Evolutionary conservation across 495 filamentous ascomycete species (phyloP), one percentile per base, ranked within the genome.

Genomic region (Penicillium ochrochloron): DNA sequence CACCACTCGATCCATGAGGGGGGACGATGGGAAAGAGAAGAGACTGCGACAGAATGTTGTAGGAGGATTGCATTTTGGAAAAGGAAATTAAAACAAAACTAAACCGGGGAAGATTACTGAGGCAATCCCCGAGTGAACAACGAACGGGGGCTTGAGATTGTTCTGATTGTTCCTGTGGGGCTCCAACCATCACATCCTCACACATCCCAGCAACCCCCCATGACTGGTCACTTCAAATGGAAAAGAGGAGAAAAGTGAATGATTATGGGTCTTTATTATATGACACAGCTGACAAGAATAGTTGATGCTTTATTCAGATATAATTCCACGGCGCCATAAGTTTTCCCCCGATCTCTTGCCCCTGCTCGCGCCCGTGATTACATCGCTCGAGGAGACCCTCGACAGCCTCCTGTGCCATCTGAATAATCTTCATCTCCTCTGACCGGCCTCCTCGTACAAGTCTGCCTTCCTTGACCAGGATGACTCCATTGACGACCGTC

Each of bases 401-500:
- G 2, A 62, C 50, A 54, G 64, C 50, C 9, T 21, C 3, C 27
- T 71, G 66, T 0, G 68, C 68, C 29, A 60, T 59, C 2, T 29
- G 31, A 29, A 71, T 50, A 37, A 71, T 68, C 6, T 67, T 61
- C 61, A 35, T 60, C 42, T 73, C 69, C 59, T 60, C 63, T 0
- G 41, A 21, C 17, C 53, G 25, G 5, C 68, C 70, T 37, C 69
- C 70, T 34, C 31, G 25, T 8, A 52, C 60, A 29, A 80, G 41
- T 12, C 63, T 63, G 8, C 77, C 76, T 33, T 64, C 57, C 51
- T 67, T 58, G 5, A 80, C 76, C n/a, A 78, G 52, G 7, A 70
- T 69, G 34, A 69, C 66, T 7, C 75, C 76, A 63, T 80, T 71
- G 21, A 78, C 73, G 52, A 80, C 68, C 2, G 75, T 75, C 42